A percentile compares a stretch with the other conserved stretches of the same genome.
Evolutionary conservation across 1,284 basidiomycete species (phyloP).

Genomic region (Ceratobasidium sp.): DNA sequence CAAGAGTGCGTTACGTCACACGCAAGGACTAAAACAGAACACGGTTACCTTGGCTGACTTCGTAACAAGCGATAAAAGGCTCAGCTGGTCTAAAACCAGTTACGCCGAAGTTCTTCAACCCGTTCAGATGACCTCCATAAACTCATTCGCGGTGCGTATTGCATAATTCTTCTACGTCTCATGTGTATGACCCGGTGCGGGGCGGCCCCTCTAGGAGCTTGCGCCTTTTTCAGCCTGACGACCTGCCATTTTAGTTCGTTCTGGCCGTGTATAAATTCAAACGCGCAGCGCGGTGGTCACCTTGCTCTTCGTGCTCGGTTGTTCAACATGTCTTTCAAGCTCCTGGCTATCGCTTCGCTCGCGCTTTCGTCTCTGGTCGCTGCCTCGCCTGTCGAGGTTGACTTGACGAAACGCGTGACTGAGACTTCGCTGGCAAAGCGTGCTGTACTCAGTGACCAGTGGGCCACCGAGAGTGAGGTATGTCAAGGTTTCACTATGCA

Average conservation of each 20-base stretch:
- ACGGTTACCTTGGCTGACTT: not conserved
- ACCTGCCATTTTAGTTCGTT: slow-evolving; percentile 1
- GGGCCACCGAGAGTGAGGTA: slow-evolving; percentile 41
- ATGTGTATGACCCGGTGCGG: not conserved
- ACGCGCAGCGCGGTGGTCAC: not conserved
- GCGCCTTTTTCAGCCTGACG: slow-evolving; percentile 15
- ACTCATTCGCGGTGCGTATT: not conserved
- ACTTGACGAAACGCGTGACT: not conserved
- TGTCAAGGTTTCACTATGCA: not conserved
- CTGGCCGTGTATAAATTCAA: slow-evolving; percentile 27
- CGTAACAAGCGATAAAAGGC: not conserved
- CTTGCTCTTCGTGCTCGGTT: not conserved
- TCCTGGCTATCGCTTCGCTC: slow-evolving; percentile 36
- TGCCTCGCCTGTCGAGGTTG: slow-evolving; percentile 24
- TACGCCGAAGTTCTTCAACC: slow-evolving; percentile 37
- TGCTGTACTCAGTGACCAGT: slow-evolving; percentile 33
- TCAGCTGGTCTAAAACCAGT: slow-evolving; percentile 27
- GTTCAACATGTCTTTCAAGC: slow-evolving; percentile 37
- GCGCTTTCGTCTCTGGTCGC: slow-evolving; percentile 37
- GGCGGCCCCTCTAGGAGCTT: not conserved
- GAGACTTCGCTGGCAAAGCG: slow-evolving; percentile 27
- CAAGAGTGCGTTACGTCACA: slow-evolving; percentile 27
- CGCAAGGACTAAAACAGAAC: slow-evolving; percentile 7
- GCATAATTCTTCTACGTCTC: slow-evolving; percentile 6
- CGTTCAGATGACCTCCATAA: slow-evolving; percentile 37